These are phyloP conservation scores for Opeltia flavorubescens DNA, from an alignment of 495 filamentous ascomycete genomes.

Conservation along the genomic window DNA sequence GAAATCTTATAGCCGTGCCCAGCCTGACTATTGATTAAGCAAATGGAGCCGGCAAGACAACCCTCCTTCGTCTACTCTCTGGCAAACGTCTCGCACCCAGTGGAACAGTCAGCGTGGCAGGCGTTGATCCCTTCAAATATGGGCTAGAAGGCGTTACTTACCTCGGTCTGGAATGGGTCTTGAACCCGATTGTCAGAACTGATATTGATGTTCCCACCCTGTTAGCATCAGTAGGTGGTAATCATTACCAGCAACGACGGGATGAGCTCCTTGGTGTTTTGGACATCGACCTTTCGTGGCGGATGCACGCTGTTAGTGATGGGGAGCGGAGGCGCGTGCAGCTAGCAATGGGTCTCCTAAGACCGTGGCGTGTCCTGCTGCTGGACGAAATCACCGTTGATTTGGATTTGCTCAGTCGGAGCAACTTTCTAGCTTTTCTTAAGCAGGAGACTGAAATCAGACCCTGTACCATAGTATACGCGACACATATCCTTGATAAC, in stretches of 20 bases:
- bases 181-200: constrained; percentile 91
- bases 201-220: constrained; percentile 87
- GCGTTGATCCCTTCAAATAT: constrained; percentile 80
- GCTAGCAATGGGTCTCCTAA: constrained; percentile 84
- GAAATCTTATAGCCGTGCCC: not conserved
- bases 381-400: constrained; percentile 98
- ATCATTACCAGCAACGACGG: constrained; percentile 61
- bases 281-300: constrained; percentile 83
- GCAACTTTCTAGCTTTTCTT: constrained; percentile 76
- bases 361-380: constrained; percentile 84
- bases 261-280: constrained; percentile 80
- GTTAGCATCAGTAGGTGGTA: constrained; percentile 71
- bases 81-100: constrained; percentile 82
- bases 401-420: constrained; percentile 70
- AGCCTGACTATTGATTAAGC: constrained; percentile 30
- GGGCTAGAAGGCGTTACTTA: constrained; percentile 88
- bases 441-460: constrained; percentile 72
- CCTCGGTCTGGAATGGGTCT: constrained; percentile 93
- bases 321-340: constrained; percentile 87
- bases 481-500: constrained; percentile 93
- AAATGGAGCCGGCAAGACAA: constrained; percentile 96
- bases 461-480: constrained; percentile 86
- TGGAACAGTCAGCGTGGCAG: constrained; percentile 55
- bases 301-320: constrained; percentile 88
- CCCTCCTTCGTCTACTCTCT: constrained; percentile 76